phyloP scores from a whole-genome alignment of 2,329 filamentous ascomycete species.

The Xylariomycetidae sp. region DNA sequence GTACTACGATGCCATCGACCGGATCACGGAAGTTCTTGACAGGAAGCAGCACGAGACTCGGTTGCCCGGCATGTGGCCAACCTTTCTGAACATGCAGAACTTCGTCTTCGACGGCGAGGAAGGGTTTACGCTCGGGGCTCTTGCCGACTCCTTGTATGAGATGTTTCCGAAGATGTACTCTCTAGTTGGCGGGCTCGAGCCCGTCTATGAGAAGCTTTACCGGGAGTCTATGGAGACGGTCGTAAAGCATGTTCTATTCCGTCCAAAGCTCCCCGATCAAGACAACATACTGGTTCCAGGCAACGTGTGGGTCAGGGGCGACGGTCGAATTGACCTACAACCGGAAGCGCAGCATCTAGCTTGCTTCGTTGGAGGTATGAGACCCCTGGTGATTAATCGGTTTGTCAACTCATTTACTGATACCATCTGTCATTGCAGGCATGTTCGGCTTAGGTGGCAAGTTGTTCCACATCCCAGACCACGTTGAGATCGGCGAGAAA shows the following conservation, averaged over 20 bases:
- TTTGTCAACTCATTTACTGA: conserved; percentile 37
- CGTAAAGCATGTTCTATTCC: conserved; percentile 59
- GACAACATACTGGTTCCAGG: conserved; percentile 38
- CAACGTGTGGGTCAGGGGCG: background rate
- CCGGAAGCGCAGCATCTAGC: background rate
- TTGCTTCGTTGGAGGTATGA: background rate
- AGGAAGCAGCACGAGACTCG: conserved; percentile 59
- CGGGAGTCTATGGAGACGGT: conserved; percentile 52
- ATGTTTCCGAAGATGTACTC: conserved; percentile 57
- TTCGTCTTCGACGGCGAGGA: conserved; percentile 24
- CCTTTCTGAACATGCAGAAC: conserved; percentile 53
- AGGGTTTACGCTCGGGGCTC: background rate
- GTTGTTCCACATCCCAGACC: conserved; percentile 33
- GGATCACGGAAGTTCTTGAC: conserved; percentile 64
- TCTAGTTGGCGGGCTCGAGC: conserved; percentile 56
- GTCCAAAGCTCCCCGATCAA: conserved; percentile 56
- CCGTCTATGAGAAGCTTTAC: conserved; percentile 60
- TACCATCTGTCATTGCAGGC: conserved; percentile 2
- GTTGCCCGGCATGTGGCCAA: conserved; percentile 70
- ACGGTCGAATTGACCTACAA: background rate
- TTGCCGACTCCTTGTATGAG: conserved; percentile 48
- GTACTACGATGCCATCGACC: conserved; percentile 69
- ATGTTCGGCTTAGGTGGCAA: conserved; percentile 24
- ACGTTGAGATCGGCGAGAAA: conserved; percentile 38
- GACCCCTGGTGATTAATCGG: too few relatives aligned